These are phyloP conservation scores for Chrysanthemum seticuspe DNA, from an alignment of 129 eudicot species.

Conservation along the genomic window DNA sequence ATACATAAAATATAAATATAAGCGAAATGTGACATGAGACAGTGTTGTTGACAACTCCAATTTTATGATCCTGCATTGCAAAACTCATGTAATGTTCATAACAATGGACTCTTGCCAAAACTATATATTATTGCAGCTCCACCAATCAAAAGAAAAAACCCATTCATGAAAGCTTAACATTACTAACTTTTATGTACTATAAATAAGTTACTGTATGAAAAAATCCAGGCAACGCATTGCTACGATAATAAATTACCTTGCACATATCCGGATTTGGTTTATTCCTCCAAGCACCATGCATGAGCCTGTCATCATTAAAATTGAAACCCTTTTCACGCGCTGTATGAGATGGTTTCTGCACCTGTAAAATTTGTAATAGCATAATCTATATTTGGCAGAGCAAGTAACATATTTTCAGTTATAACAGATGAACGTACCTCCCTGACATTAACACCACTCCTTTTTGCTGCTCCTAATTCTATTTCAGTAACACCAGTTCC, in stretches of 20 bases:
- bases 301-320: slow-evolving; percentile 84
- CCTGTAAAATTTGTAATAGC: slow-evolving; percentile 40
- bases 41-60: not conserved
- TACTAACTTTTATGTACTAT: not conserved
- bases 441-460: slow-evolving; percentile 49
- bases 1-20: not conserved
- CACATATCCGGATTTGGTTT: slow-evolving; percentile 90
- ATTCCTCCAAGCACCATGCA: slow-evolving; percentile 99
- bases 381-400: slow-evolving; percentile 9
- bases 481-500: slow-evolving; percentile 92
- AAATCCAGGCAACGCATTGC: not conserved
- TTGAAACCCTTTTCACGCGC: slow-evolving; percentile 92
- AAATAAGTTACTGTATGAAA: not conserved
- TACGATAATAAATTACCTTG: slow-evolving; percentile 54
- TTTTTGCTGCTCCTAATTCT: slow-evolving; percentile 83
- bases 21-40: not conserved
- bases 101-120: not conserved
- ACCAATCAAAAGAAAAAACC: not conserved
- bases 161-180: slow-evolving; percentile 7
- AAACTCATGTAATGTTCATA: not conserved
- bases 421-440: slow-evolving; percentile 45
- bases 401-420: slow-evolving; percentile 14
- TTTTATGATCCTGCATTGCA: not conserved
- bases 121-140: not conserved
- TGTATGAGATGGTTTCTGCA: slow-evolving; percentile 47